phyloP scores from a whole-genome alignment of 495 filamentous ascomycete genomes.

The Daldinia childiae region DNA sequence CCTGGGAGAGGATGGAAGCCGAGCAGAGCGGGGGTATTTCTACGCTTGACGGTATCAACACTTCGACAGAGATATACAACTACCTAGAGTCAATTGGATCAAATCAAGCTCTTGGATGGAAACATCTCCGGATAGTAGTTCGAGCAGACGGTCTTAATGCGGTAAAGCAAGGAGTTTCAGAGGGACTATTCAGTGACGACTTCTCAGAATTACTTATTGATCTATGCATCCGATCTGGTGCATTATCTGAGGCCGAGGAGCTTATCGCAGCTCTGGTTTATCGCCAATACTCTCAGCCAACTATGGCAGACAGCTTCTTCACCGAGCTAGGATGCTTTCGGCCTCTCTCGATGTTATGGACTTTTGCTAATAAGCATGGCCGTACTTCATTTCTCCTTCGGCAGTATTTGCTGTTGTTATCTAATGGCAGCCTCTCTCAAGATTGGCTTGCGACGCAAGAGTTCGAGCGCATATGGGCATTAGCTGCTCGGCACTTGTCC shows the following conservation, averaged over 20 bases:
- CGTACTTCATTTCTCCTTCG: constrained; percentile 46
- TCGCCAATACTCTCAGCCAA: constrained; percentile 52
- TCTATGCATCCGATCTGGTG: constrained; percentile 52
- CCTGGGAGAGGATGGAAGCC: constrained; percentile 58
- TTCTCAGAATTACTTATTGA: constrained; percentile 53
- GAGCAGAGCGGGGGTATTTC: constrained; percentile 59
- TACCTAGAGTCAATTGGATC: constrained; percentile 71
- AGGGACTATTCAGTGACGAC: constrained; percentile 47
- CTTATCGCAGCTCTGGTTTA: constrained; percentile 49
- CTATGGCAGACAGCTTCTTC: constrained; percentile 44
- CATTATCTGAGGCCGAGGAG: constrained; percentile 52
- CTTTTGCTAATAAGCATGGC: constrained; percentile 40
- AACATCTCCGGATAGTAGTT: constrained; percentile 68
- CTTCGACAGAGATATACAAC: constrained; percentile 66
- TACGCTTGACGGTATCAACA: constrained; percentile 48
- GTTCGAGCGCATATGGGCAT: constrained; percentile 52
- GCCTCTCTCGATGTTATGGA: constrained; percentile 45
- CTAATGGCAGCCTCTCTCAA: constrained; percentile 46
- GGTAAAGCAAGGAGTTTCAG: constrained; percentile 51
- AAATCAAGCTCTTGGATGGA: constrained; percentile 65
- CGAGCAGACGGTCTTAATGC: constrained; percentile 72
- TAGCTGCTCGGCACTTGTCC: constrained; percentile 45
- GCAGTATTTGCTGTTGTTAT: constrained; percentile 50
- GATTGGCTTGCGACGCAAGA: constrained; percentile 57
- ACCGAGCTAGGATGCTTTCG: constrained; percentile 29